A percentile compares a stretch with the other conserved stretches of the same genome.
Conservation (phyloP, 2,329 filamentous ascomycete genomes). For the Fusarium multiceps region DNA sequence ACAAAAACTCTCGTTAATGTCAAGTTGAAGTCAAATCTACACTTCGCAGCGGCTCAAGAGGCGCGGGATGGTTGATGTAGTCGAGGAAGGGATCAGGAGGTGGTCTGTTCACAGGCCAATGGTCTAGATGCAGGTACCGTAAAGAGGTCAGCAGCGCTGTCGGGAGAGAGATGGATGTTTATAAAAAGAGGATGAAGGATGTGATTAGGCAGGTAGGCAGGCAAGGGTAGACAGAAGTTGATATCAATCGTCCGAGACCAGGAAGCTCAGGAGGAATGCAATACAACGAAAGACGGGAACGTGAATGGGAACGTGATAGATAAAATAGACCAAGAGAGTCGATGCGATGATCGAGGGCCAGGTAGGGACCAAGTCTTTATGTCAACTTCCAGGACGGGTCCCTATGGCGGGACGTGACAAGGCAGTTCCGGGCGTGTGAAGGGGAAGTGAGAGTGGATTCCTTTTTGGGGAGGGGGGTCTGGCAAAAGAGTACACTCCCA, state of each 20-base stretch:
- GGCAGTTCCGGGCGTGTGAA: conserved; percentile 41
- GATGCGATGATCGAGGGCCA: conserved; percentile 44
- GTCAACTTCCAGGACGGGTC: conserved; percentile 47
- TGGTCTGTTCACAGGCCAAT: conserved; percentile 46
- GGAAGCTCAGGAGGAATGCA: conserved; percentile 28
- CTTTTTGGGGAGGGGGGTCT: conserved; percentile 15
- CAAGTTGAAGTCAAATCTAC: conserved; percentile 20
- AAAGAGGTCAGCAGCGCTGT: conserved; percentile 42
- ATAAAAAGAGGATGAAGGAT: conserved; percentile 17
- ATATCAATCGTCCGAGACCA: conserved; percentile 37
- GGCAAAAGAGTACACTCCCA: conserved; percentile 34
- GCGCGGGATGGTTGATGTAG: conserved; percentile 34
- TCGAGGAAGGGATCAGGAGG: conserved; percentile 44
- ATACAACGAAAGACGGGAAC: conserved; percentile 29
- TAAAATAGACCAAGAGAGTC: conserved; percentile 44
- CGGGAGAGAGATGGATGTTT: conserved; percentile 31
- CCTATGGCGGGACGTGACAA: conserved; percentile 47
- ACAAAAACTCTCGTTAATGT: conserved; percentile 19
- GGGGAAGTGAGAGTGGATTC: conserved; percentile 39
- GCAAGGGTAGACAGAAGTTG: conserved; percentile 8
- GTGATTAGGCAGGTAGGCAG: conserved; percentile 9
- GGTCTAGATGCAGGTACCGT: conserved; percentile 47
- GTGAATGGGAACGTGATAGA: conserved; percentile 25
- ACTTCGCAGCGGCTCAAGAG: conserved; percentile 11
- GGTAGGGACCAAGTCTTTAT: conserved; percentile 49